Evolutionary conservation across 2,329 filamentous ascomycete genomes (phyloP).

Genomic region (Xylariaceae sp.): DNA sequence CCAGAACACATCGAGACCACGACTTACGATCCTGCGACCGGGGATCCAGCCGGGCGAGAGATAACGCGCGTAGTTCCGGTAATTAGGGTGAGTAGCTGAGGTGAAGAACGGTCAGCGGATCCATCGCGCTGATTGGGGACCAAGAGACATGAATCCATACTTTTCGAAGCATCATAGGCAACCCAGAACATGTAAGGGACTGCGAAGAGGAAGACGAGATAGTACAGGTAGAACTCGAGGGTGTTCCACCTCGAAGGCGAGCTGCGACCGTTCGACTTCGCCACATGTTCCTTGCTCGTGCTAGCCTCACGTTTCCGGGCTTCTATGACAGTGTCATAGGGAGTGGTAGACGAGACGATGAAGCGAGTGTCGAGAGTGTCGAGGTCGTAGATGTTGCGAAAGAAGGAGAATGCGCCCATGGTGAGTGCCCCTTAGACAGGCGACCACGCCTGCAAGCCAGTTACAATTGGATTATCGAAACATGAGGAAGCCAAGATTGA

Average conservation of each 20-base stretch:
- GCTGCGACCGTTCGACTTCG: constrained; percentile 37
- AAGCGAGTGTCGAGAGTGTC: constrained; percentile 60
- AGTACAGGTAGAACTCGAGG: constrained; percentile 80
- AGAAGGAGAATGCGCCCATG: constrained; percentile 37
- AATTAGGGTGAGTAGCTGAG: constrained; percentile 74
- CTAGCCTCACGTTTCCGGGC: constrained; percentile 40
- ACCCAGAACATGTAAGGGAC: constrained; percentile 88
- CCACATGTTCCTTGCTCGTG: constrained; percentile 37
- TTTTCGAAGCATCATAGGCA: constrained; percentile 78
- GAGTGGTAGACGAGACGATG: constrained; percentile 62
- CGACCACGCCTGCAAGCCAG: constrained; percentile 17
- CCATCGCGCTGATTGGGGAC: not conserved
- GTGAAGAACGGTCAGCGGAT: constrained; percentile 8
- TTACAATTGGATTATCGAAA: constrained; percentile 11
- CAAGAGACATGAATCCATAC: constrained; percentile 41
- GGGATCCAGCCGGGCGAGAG: constrained; percentile 85
- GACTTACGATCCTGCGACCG: constrained; percentile 75
- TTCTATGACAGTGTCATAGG: constrained; percentile 56
- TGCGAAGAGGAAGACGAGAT: constrained; percentile 56
- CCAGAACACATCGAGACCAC: not conserved
- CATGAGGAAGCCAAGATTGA: constrained; percentile 11
- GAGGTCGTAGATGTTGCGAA: constrained; percentile 54
- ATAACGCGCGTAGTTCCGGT: constrained; percentile 63
- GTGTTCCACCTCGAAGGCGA: constrained; percentile 77
- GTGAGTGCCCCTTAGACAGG: constrained; percentile 17